Base-by-base conservation (phyloP, 345 rosid species). In the Erysimum cheiranthoides region DNA sequence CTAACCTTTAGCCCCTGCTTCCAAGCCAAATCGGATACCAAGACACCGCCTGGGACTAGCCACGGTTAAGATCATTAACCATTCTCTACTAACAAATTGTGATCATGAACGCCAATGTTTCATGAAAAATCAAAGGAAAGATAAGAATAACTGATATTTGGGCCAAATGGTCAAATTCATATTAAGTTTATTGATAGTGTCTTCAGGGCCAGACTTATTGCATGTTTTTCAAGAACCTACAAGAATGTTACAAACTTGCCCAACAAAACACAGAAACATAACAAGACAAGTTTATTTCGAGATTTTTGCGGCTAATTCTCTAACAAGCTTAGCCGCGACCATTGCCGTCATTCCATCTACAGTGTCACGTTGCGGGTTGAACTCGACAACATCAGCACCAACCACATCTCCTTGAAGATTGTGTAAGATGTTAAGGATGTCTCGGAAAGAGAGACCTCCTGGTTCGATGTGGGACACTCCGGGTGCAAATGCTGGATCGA, bases 401-500 rank as follows among this genome's bases (percentile, higher is more conserved):
- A 89, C 96, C 57, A 95, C 88, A 73, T 92, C 89, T 53, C 85
- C 97, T 75, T 90, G 75, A 51, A 92, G 91, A 78, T 89, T 89
- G 81, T 95, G 96, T 53, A 92, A 87, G 66, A 92, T 95, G 84
- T 95, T 88, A 56, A 92, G 93, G 59, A 92, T 91, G 5, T 95
- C 97, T 4, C 97, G 90, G 82, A 95, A 95, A 34, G 96, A 86
- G 65, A 95, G 98, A 54, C 98, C 99, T 27, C 99, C 99, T 4
- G 99, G 97, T 80, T 95, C 99, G 3, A 95, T 90, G 79, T 95
- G 97, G 6, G 99, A 95, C 73, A 95, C 99, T 10, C 99, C 99
- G 0, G 98, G 99, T 43, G 99, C 98, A 69, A 95, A 95, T 18
- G 98, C 98, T 3, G 99, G 99, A 79, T 95, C 99, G 2, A 95